Conservation (phyloP, 1,139 yeast species). For the Suhomyces maxii region DNA sequence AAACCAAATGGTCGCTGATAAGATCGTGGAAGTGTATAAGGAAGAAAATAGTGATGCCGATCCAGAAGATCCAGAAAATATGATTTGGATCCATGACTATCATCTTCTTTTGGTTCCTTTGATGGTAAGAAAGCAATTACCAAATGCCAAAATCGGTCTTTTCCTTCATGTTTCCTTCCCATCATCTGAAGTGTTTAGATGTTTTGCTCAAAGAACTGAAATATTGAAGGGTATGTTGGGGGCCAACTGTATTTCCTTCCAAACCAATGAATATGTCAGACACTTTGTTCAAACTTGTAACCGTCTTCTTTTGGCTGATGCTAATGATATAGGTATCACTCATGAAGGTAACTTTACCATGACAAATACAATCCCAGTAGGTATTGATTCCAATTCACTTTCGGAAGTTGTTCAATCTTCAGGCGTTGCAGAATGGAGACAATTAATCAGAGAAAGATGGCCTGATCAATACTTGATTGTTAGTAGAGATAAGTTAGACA, state of each 20-base stretch:
- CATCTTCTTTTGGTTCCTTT: conserved; percentile 84
- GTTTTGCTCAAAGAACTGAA: conserved; percentile 82
- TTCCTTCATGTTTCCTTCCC: conserved; percentile 95
- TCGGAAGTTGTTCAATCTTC: conserved; percentile 46
- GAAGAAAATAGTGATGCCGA: conserved; percentile 48
- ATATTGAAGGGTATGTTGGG: conserved; percentile 84
- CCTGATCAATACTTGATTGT: conserved; percentile 67
- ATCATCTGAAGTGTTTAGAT: conserved; percentile 90
- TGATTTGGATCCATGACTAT: conserved; percentile 92
- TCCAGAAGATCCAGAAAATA: conserved; percentile 44
- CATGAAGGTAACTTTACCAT: conserved; percentile 66
- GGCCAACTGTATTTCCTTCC: conserved; percentile 85
- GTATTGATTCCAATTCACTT: conserved; percentile 74
- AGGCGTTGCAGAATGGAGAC: conserved; percentile 68
- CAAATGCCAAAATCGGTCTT: conserved; percentile 86
- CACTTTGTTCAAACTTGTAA: conserved; percentile 92
- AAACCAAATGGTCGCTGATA: conserved; percentile 80
- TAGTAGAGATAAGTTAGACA: conserved; percentile 85
- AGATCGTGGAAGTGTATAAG: conserved; percentile 61
- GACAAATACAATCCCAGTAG: conserved; percentile 76
- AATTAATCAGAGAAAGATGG: conserved; percentile 79
- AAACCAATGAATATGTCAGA: conserved; percentile 88
- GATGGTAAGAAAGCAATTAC: conserved; percentile 75
- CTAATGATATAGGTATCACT: conserved; percentile 70
- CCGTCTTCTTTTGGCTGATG: conserved; percentile 78